These are phyloP conservation scores for Magnolia officinalis DNA, from an alignment of 164 flowering plant species.

Conservation along the genomic window DNA sequence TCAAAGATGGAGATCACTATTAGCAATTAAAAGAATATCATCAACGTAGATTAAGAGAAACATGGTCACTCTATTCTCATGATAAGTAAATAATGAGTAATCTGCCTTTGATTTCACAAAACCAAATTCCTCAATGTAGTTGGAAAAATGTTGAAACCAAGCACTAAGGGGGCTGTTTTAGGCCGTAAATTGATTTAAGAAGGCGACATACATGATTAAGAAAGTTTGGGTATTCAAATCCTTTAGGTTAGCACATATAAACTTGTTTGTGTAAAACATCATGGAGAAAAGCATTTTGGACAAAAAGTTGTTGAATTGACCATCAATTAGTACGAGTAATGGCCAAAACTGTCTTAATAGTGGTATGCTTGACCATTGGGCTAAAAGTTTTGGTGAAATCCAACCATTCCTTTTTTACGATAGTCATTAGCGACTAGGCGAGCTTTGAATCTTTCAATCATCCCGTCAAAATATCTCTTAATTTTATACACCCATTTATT, in stretches of 20 bases:
- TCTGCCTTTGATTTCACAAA: neutral
- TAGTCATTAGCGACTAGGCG: too few species aligned
- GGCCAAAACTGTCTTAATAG: too few species aligned
- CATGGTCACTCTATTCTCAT: neutral
- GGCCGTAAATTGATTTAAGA: neutral
- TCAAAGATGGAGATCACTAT: neutral
- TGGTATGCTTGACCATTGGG: too few species aligned
- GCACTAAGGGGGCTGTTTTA: neutral
- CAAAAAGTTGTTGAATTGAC: too few species aligned
- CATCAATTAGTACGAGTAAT: too few species aligned
- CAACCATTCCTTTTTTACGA: too few species aligned
- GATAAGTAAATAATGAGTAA: neutral
- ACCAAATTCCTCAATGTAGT: neutral
- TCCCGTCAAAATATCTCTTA: too few species aligned
- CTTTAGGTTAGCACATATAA: neutral
- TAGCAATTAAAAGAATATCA: neutral
- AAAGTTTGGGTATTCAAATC: neutral
- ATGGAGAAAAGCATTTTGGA: too few species aligned
- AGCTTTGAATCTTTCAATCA: too few species aligned
- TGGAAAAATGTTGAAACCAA: neutral
- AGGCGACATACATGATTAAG: neutral
- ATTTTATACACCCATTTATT: too few species aligned
- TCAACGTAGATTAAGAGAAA: neutral
- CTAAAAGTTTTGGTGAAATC: too few species aligned
- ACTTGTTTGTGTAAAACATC: too few species aligned